Base-by-base conservation (phyloP, 2,329 filamentous ascomycete genomes). In the Fusarium sulawesiense region DNA sequence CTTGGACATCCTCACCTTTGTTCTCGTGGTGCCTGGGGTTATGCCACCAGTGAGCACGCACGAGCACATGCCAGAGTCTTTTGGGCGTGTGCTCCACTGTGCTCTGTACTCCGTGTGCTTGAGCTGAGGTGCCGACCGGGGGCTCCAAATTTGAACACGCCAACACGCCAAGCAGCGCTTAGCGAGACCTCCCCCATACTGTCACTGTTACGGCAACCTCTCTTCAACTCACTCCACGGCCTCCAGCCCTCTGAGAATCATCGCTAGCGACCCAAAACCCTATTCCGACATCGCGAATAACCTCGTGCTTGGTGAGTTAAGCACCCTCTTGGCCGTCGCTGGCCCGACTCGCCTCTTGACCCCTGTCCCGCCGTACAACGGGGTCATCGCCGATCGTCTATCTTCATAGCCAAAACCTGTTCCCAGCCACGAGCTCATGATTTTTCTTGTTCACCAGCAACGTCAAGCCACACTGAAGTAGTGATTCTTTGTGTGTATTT, bases 111-210 rank as follows among this genome's bases (percentile, higher is more conserved):
- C 68, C 56, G 68, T 70, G 66, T 71, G 68, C 60, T 65, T 66
- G 62, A 66, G 63, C 48, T 66, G 60, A 66, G 47, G 62, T 68
- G 62, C 63, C 48, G 62, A 54, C 66, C 66, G 56, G 74, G 73
- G 72, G 66, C 58, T 66, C 71, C 70, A 68, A 75, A 74, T 75
- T 77, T 75, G 64, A 66, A 74, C 64, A 75, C 75, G 73, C 75
- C 65, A 66, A 74, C 64, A 75, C 72, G 74, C 75, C 75, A 75
- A 77, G 74, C 74, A 75, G 76, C 76, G 76, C 76, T 78, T 78
- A 78, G 76, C 75, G 75, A 77, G 69, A 71, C 68, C 46, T 70
- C 65, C 69, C 68, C 69, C 65, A 66, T 72, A 71, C 61, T 71
- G 64, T 69, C 62, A 73, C 70, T 72, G 71, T 71, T 71, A 72